These are phyloP conservation scores for Ambrosia artemisiifolia DNA, from an alignment of 129 eudicot genomes.

Conservation along the genomic window DNA sequence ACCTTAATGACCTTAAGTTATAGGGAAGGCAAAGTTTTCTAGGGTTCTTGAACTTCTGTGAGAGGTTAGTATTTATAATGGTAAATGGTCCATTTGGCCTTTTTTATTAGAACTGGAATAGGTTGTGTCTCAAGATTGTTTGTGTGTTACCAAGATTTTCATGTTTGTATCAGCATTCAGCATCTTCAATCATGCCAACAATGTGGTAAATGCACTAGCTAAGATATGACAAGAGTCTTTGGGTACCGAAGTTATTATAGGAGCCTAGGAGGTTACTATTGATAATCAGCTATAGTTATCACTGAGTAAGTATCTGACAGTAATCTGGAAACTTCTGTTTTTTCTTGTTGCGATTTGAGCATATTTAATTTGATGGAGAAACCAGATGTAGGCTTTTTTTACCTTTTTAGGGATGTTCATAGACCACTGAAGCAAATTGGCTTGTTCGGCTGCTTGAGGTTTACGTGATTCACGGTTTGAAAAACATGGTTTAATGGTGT, in stretches of 20 bases:
- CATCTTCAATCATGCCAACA: background rate
- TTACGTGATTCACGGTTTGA: background rate
- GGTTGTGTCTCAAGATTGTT: slow-evolving; percentile 2
- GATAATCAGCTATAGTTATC: background rate
- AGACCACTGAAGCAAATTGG: background rate
- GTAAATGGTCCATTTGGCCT: background rate
- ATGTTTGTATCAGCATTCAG: background rate
- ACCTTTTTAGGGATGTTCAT: background rate
- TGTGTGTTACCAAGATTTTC: slow-evolving; percentile 3
- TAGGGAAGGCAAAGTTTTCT: background rate
- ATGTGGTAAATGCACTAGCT: background rate
- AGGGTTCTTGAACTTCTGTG: background rate
- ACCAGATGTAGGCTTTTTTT: background rate
- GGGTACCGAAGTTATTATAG: background rate
- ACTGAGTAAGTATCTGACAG: background rate
- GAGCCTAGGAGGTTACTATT: background rate
- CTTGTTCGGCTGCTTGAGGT: background rate
- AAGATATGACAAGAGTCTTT: slow-evolving; percentile 1
- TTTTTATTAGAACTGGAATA: background rate
- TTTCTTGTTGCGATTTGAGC: background rate
- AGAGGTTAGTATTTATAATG: background rate
- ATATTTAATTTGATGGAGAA: background rate
- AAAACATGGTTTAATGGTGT: background rate
- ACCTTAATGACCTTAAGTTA: background rate
- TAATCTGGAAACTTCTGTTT: background rate